A percentile compares a stretch with the other conserved stretches of the same genome.
phyloP scores from a whole-genome alignment of 1,139 yeast genomes.

The Candida sp. region DNA sequence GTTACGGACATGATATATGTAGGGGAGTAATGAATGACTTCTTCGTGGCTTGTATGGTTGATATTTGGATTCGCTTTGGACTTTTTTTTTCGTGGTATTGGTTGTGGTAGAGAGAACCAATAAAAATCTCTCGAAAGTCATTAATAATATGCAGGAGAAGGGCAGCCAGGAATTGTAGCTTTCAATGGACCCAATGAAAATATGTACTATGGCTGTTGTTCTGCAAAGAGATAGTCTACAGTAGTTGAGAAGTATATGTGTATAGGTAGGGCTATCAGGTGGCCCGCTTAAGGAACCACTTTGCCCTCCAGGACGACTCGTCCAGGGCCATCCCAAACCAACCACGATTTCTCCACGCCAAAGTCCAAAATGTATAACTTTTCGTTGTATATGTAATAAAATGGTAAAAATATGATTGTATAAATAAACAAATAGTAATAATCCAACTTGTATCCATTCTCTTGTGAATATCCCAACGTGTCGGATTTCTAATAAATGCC shows the following conservation, averaged over 20 bases:
- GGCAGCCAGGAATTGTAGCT: background rate
- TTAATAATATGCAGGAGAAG: slow-evolving; percentile 14
- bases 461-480: background rate
- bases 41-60: background rate
- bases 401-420: background rate
- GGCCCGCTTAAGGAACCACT: too few relatives aligned
- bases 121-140: slow-evolving; percentile 17
- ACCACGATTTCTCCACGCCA: too few relatives aligned
- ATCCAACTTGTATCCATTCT: background rate
- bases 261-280: too few relatives aligned
- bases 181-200: background rate
- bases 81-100: slow-evolving; percentile 1
- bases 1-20: slow-evolving; percentile 43
- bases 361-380: background rate
- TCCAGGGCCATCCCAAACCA: too few relatives aligned
- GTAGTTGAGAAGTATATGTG: background rate
- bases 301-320: too few relatives aligned
- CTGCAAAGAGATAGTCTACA: background rate
- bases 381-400: background rate
- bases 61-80: background rate
- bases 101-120: slow-evolving; percentile 11
- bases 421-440: background rate
- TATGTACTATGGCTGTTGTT: too few relatives aligned
- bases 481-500: background rate
- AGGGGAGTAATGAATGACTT: slow-evolving; percentile 1